Percentiles rank a stretch among this genome's conserved stretches.
Conservation (phyloP, 768 basidiomycete genomes). For the Leccinum arenicola region DNA sequence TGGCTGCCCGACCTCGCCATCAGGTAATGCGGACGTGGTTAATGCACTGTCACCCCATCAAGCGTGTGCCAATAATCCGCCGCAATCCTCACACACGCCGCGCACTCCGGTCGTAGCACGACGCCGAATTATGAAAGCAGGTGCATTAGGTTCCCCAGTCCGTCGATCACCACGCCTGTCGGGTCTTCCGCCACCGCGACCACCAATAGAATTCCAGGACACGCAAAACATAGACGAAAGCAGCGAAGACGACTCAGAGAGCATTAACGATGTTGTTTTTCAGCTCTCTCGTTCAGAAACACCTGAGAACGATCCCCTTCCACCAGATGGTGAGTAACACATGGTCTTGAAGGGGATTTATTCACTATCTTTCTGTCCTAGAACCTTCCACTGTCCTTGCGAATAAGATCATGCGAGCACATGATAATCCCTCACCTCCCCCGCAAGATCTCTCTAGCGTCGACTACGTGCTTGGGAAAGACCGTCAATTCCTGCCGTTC, state of each 20-base stretch:
- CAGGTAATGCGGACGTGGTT: constrained; percentile 38
- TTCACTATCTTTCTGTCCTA: constrained; percentile 21
- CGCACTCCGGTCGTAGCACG: constrained; percentile 35
- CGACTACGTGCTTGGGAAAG: constrained; percentile 16
- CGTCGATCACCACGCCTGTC: constrained; percentile 55
- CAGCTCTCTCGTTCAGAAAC: constrained; percentile 42
- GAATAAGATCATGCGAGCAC: constrained; percentile 61
- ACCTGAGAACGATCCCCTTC: constrained; percentile 44
- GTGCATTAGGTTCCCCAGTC: constrained; percentile 31
- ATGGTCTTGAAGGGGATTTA: not conserved
- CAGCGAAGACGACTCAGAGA: constrained; percentile 33
- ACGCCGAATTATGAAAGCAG: constrained; percentile 27
- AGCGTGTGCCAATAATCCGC: constrained; percentile 46
- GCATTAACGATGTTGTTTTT: constrained; percentile 22
- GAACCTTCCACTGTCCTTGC: constrained; percentile 72
- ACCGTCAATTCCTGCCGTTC: constrained; percentile 15
- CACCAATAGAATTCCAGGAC: constrained; percentile 15
- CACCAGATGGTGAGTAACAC: constrained; percentile 42
- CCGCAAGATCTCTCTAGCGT: constrained; percentile 30
- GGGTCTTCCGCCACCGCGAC: constrained; percentile 31
- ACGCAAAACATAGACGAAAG: constrained; percentile 19
- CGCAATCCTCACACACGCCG: constrained; percentile 52
- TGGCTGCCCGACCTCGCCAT: constrained; percentile 30
- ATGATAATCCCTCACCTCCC: constrained; percentile 75
- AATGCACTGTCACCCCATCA: constrained; percentile 40